These are phyloP conservation scores for Nelumbo lutea DNA, from an alignment of 164 flowering plant genomes.

Conservation along the genomic window DNA sequence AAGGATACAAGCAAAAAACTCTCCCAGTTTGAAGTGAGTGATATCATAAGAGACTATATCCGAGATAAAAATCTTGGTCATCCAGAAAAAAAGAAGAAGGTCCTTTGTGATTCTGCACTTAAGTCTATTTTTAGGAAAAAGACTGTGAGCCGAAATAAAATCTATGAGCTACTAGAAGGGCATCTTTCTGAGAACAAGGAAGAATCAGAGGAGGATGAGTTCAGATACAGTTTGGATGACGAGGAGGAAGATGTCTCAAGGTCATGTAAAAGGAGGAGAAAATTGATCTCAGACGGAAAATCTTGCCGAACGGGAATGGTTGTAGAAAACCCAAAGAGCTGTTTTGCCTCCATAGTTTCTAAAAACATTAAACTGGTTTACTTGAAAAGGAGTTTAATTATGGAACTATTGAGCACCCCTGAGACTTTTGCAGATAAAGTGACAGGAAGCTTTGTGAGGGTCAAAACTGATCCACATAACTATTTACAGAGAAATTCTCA, in stretches of 20 bases:
- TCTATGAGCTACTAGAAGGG: constrained; percentile 35
- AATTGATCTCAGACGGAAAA: constrained; percentile 7
- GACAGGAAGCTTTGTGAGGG: constrained; percentile 57
- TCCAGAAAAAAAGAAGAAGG: constrained; percentile 46
- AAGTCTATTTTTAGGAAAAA: constrained; percentile 45
- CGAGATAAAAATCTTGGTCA: constrained; percentile 41
- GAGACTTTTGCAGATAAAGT: constrained; percentile 55
- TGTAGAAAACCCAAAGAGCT: constrained; percentile 18
- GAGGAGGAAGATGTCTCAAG: constrained; percentile 10
- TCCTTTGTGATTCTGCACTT: constrained; percentile 48
- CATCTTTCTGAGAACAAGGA: constrained; percentile 54
- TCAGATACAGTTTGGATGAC: constrained; percentile 24
- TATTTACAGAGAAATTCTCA: constrained; percentile 30
- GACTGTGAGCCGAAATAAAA: constrained; percentile 27
- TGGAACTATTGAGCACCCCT: constrained; percentile 37
- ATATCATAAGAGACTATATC: constrained; percentile 45
- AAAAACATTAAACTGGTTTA: constrained; percentile 62
- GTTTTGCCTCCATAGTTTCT: constrained; percentile 50
- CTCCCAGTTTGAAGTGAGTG: constrained; percentile 42
- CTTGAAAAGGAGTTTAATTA: constrained; percentile 51
- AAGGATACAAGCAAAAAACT: constrained; percentile 37
- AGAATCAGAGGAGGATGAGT: constrained; percentile 40
- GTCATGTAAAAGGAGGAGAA: constrained; percentile 21
- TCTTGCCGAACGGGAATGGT: constrained; percentile 15
- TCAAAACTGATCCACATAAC: constrained; percentile 51